Evolutionary conservation across 768 basidiomycete genomes (phyloP).

Genomic region (Leccinum truebloodii): DNA sequence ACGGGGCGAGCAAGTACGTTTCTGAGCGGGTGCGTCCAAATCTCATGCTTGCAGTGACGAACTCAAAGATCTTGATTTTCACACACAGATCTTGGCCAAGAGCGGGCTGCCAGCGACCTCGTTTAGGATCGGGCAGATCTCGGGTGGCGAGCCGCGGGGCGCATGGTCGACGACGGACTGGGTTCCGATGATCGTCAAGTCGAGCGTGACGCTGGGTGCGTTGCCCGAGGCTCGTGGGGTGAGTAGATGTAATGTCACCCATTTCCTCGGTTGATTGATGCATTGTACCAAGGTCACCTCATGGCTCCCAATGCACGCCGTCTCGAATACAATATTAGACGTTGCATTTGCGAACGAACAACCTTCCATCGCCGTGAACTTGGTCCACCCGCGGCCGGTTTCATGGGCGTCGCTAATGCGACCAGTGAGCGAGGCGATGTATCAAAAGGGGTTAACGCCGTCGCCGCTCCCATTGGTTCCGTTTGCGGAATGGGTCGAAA

Average conservation of each 20-base stretch:
- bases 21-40: conserved; percentile 19
- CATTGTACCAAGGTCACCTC: conserved; percentile 18
- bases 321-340: conserved; percentile 30
- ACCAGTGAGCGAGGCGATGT: conserved; percentile 21
- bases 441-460: conserved; percentile 11
- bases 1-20: conserved; percentile 37
- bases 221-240: conserved; percentile 35
- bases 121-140: conserved; percentile 41
- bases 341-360: conserved; percentile 26
- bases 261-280: not conserved
- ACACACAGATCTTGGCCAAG: conserved; percentile 29
- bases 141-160: conserved; percentile 35
- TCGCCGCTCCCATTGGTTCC: conserved; percentile 33
- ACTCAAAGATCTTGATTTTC: not conserved
- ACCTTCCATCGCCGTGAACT: conserved; percentile 27
- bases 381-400: conserved; percentile 37
- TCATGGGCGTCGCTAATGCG: conserved; percentile 27
- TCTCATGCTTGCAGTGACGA: not conserved
- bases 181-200: conserved; percentile 40
- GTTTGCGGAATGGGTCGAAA: conserved; percentile 32
- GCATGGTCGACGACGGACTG: conserved; percentile 40
- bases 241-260: conserved; percentile 5
- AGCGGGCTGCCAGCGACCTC: conserved; percentile 35
- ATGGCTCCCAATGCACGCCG: conserved; percentile 34
- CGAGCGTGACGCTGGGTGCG: conserved; percentile 30